Base-by-base conservation (phyloP, 2,329 filamentous ascomycete species). In the Botrytis cinerea region DNA sequence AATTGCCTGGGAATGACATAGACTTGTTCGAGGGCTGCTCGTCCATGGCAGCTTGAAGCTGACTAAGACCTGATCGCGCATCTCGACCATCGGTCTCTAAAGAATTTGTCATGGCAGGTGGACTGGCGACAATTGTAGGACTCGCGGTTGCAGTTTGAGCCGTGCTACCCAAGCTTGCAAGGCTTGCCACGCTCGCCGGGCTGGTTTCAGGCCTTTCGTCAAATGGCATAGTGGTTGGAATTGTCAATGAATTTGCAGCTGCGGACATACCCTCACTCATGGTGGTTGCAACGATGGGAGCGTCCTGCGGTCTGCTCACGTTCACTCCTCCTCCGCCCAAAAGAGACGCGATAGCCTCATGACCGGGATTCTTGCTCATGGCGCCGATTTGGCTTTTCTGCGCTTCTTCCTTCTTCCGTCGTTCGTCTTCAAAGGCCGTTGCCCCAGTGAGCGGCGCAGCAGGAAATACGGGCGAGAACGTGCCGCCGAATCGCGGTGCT, bases 281-380 rank as follows among this genome's bases (percentile, higher is more conserved):
- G n/a, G 74, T 70, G 32, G 75, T 78, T 28, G 77, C 77, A 28
- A 78, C 76, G 40, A 75, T 62, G 3, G 86, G 84, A 75, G 84
- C 85, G 80, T 89, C 87, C 73, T 85, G 83, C n/a, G 87, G 83
- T 74, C 86, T 87, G 80, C 87, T 89, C 83, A 90, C 87, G 35
- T 84, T 83, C 80, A 88, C 85, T 38, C 85, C 84, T 73, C 83
- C 85, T 62, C 85, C 85, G 51, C 87, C 86, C 83, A 89, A 85
- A 66, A 90, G 82, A 32, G 87, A 86, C 35, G 85, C 83, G 45
- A 90, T 81, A 46, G 84, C 86, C 74, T 83, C 85, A 71, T 88
- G 87, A n/a, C 84, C 83, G 32, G 87, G 85, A 71, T 88, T 88
- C 59, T 88, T 86, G 79, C 84, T 88, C 68, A 83, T 84, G 51